Evolutionary conservation across 768 basidiomycete species (phyloP), one percentile per base, ranked within the genome.

Genomic region (Polyporus arcularius): DNA sequence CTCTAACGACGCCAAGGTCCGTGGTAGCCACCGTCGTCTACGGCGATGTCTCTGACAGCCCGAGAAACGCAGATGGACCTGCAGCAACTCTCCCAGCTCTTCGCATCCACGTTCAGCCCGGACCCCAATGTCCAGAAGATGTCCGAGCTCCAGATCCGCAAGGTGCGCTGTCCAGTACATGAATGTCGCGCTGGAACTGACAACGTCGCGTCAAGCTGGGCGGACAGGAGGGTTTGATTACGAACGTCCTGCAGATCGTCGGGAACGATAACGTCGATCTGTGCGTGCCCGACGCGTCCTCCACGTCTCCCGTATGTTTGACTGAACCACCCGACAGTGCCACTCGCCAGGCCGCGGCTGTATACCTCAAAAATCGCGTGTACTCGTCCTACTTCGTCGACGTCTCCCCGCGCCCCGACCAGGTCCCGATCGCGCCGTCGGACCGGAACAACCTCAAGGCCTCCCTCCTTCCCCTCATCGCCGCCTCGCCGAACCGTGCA

Each of bases 321-420:
- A 40, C 56, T 63, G 53, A 67, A 46, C 43, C 43, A 14, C 18
- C 48, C 6, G 51, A 30, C 72, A 93, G 90, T 58, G 81, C 90
- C 28, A 92, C 89, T 57, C 90, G 92, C 42, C 92, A 94, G 68
- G 89, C 94, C 0, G 88, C 89, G 65, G 82, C 89, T 14, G 90
- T 96, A 21, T 96, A 89, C 83, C 80, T 96, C 68, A 96, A 96
- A 76, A 96, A 96, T 73, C 89, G 94, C 68, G 85, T 96, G 61
- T 82, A 84, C 57, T 79, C 80, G 5, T 81, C 81, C 18, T 96
- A 94, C 71, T 72, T 79, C 62, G 67, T 85, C 67, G 84, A 86
- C 59, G 65, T 74, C 49, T 63, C 70, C 38, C 72, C 80, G 53
- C 83, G 85, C 32, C 79, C 87, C 0, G 89, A 93, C 69, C 83